phyloP scores from a whole-genome alignment of 352 stramenopile species.

The Phytophthora sojae region DNA sequence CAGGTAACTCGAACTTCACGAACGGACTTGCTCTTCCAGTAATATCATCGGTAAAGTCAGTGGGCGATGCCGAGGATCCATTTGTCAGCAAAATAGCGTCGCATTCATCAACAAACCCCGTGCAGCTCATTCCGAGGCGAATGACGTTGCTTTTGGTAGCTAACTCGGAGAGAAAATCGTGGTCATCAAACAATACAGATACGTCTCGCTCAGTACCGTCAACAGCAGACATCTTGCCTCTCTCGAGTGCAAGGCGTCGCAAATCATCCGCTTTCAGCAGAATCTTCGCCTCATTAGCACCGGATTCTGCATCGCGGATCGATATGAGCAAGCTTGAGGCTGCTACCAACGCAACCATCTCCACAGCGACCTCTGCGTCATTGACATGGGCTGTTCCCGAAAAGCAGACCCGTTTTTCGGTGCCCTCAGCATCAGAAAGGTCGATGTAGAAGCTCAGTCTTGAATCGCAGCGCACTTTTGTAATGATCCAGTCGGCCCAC shows the following conservation, averaged over 20 bases:
- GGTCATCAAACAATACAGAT: slow-evolving; percentile 37
- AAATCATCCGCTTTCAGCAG: slow-evolving; percentile 32
- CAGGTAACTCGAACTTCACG: slow-evolving; percentile 9
- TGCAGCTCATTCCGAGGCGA: slow-evolving; percentile 31
- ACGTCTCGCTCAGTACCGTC: slow-evolving; percentile 12
- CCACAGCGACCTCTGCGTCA: slow-evolving; percentile 19
- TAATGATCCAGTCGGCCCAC: slow-evolving; percentile 52
- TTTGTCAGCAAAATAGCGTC: slow-evolving; percentile 1
- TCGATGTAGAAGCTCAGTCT: slow-evolving; percentile 35
- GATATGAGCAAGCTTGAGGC: slow-evolving; percentile 36
- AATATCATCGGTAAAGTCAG: slow-evolving; percentile 8
- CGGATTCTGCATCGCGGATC: slow-evolving; percentile 5
- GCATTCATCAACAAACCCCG: not conserved
- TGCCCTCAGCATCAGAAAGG: slow-evolving; percentile 23
- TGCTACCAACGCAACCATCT: slow-evolving; percentile 32
- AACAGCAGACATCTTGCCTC: slow-evolving; percentile 7
- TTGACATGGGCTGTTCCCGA: slow-evolving; percentile 24
- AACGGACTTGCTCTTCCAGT: slow-evolving; percentile 3
- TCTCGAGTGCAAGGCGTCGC: slow-evolving; percentile 22
- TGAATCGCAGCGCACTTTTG: slow-evolving; percentile 33
- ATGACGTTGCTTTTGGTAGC: slow-evolving; percentile 46
- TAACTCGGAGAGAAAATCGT: slow-evolving; percentile 41
- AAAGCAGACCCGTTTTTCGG: slow-evolving; percentile 27
- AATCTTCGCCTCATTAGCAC: slow-evolving; percentile 15
- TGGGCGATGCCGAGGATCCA: not conserved